These are phyloP conservation scores for Xylaria acuta DNA, from an alignment of 495 filamentous ascomycete species.

Conservation along the genomic window DNA sequence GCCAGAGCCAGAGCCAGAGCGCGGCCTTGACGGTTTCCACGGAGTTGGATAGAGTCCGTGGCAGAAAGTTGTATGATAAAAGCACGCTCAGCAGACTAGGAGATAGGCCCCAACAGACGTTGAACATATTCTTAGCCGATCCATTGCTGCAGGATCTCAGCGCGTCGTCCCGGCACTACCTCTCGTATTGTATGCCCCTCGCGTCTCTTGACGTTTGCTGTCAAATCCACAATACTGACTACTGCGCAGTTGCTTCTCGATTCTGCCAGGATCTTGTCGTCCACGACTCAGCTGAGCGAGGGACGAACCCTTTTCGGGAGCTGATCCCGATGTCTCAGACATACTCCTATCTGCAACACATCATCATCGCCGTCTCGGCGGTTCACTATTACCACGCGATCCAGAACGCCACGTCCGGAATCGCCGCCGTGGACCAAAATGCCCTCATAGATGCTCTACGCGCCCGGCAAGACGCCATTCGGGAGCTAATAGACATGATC, in stretches of 20 bases:
- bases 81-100: neutral
- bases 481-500: constrained; percentile 47
- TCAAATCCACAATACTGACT: constrained; percentile 6
- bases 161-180: constrained; percentile 21
- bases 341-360: constrained; percentile 54
- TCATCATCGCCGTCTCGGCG: constrained; percentile 61
- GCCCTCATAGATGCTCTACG: constrained; percentile 55
- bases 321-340: constrained; percentile 53
- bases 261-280: constrained; percentile 61
- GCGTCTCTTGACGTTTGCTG: neutral
- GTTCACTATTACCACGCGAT: constrained; percentile 56
- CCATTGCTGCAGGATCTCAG: constrained; percentile 29
- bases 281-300: constrained; percentile 52
- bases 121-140: constrained; percentile 15
- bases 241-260: constrained; percentile 51
- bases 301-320: constrained; percentile 58
- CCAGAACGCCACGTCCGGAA: constrained; percentile 25
- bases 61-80: neutral
- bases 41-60: neutral
- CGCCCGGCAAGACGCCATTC: constrained; percentile 57
- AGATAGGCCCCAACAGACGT: constrained; percentile 19
- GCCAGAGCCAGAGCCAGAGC: neutral
- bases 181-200: constrained; percentile 26
- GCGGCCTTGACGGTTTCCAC: neutral
- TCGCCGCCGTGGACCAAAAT: constrained; percentile 20